Evolutionary conservation across 176 grass and related monocot species (phyloP).

Genomic region (Oryza meyeriana): DNA sequence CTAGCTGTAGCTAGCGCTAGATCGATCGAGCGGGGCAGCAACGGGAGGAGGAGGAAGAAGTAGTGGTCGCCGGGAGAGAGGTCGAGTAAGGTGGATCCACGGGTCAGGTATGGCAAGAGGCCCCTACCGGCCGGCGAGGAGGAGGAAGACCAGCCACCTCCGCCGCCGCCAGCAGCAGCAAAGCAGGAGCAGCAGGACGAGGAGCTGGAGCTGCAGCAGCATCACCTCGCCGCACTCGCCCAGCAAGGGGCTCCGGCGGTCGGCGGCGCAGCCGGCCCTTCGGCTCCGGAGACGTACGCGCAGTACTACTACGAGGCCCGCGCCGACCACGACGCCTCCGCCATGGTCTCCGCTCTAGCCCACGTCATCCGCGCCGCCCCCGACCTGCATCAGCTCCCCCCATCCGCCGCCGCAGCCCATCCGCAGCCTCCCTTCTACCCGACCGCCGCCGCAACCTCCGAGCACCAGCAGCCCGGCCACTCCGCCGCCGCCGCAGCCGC

Average conservation of each 20-base stretch:
- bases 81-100: conserved; percentile 71
- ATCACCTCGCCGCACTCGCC: background rate
- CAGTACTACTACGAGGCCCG: conserved; percentile 67
- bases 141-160: conserved; percentile 24
- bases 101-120: conserved; percentile 77
- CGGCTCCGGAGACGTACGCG: conserved; percentile 43
- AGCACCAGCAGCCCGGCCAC: conserved; percentile 12
- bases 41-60: background rate
- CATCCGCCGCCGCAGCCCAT: background rate
- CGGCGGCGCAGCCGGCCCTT: background rate
- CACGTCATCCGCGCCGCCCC: conserved; percentile 73
- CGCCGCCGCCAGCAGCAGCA: background rate
- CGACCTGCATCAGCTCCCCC: conserved; percentile 7
- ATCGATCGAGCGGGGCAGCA: background rate
- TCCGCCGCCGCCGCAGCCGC: background rate
- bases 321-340: conserved; percentile 66
- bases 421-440: conserved; percentile 4
- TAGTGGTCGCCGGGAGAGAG: background rate
- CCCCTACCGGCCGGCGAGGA: conserved; percentile 63
- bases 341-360: conserved; percentile 86
- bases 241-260: background rate
- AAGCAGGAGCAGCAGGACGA: conserved; percentile 45
- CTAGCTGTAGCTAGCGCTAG: background rate
- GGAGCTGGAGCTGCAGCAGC: background rate
- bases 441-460: background rate